Percentiles rank a stretch among this genome's conserved stretches.
These are phyloP conservation scores for Groenewaldozyma sp. DNA, from an alignment of 1,139 yeast species.

Conservation along the genomic window DNA sequence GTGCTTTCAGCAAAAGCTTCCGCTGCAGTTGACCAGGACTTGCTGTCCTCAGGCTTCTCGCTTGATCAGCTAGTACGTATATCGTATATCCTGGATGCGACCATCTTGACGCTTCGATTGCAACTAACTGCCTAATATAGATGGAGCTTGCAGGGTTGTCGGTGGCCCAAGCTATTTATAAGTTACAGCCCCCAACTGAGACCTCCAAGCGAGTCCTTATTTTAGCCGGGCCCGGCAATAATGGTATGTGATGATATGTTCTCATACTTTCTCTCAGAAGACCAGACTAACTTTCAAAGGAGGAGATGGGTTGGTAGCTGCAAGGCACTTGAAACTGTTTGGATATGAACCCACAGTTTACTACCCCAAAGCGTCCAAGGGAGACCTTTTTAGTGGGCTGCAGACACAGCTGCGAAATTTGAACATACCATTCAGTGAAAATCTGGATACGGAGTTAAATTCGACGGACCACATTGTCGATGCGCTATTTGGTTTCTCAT, in stretches of 20 bases:
- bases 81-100: neutral
- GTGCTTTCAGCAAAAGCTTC: constrained; percentile 51
- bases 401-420: constrained; percentile 52
- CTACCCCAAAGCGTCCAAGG: constrained; percentile 34
- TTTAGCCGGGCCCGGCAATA: constrained; percentile 90
- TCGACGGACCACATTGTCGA: constrained; percentile 52
- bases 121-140: constrained; percentile 13
- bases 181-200: constrained; percentile 47
- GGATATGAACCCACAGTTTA: constrained; percentile 63
- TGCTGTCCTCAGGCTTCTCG: constrained; percentile 82
- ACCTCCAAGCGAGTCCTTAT: constrained; percentile 44
- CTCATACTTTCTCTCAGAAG: too few species aligned
- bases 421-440: constrained; percentile 37
- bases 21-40: constrained; percentile 68
- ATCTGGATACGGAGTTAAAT: constrained; percentile 19
- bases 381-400: constrained; percentile 33
- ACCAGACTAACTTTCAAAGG: constrained; percentile 24
- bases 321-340: constrained; percentile 76
- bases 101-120: neutral
- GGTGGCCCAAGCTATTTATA: constrained; percentile 78
- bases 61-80: constrained; percentile 62
- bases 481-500: constrained; percentile 87
- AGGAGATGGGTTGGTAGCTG: constrained; percentile 95
- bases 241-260: constrained; percentile 43
- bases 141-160: constrained; percentile 96